A percentile compares a stretch with the other conserved stretches of the same genome.
Evolutionary conservation across 2,329 filamentous ascomycete species (phyloP).

Genomic region (Penicillium brevicompactum): DNA sequence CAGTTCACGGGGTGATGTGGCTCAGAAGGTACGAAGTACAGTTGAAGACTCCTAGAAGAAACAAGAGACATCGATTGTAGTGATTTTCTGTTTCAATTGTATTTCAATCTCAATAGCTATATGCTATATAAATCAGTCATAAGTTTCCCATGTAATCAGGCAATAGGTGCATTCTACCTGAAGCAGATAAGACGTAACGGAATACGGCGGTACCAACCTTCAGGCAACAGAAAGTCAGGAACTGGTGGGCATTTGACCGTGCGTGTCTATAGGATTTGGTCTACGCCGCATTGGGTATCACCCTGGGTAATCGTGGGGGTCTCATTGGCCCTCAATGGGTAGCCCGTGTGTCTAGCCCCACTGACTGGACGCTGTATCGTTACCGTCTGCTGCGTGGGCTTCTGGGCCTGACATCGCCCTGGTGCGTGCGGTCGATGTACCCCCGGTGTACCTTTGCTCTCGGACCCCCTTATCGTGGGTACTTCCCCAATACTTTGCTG

Average conservation of each 20-base stretch:
- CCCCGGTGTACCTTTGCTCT: slow-evolving; percentile 9
- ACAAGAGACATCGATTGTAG: too few species aligned
- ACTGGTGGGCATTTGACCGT: slow-evolving; percentile 20
- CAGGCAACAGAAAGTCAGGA: slow-evolving; percentile 10
- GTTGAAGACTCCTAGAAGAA: too few species aligned
- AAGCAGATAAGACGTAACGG: neutral
- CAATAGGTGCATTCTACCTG: neutral
- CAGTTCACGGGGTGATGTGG: too few species aligned
- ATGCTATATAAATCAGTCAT: too few species aligned
- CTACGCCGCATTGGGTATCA: slow-evolving; percentile 24
- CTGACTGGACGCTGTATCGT: slow-evolving; percentile 11
- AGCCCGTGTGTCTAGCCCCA: slow-evolving; percentile 8
- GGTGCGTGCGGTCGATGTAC: slow-evolving; percentile 2
- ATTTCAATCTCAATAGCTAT: too few species aligned
- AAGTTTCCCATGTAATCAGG: neutral
- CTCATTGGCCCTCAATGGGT: slow-evolving; percentile 1
- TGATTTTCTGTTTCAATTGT: too few species aligned
- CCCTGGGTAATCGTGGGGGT: slow-evolving; percentile 13
- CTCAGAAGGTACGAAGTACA: neutral
- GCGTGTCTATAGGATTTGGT: slow-evolving; percentile 23
- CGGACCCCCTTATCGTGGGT: slow-evolving; percentile 11
- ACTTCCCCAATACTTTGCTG: slow-evolving; percentile 11
- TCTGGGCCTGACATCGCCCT: slow-evolving; percentile 10
- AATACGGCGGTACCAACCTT: neutral
- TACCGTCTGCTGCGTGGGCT: slow-evolving; percentile 13